Base-by-base conservation (phyloP, 2,329 filamentous ascomycete genomes). In the Chaetomiaceae sp. region DNA sequence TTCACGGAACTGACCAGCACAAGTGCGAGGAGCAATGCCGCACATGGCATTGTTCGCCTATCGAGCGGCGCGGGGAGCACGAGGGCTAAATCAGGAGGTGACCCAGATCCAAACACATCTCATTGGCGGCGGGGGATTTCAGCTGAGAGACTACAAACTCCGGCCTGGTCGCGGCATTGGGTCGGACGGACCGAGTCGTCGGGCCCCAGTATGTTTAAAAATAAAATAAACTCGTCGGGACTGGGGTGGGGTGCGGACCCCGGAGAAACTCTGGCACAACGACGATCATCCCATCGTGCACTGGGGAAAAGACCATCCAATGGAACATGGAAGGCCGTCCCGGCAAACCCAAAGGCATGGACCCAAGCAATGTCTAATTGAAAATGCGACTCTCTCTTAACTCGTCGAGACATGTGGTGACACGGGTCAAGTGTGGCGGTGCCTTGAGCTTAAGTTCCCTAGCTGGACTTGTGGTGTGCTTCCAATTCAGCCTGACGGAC, bases 21-120 rank as follows among this genome's bases (percentile, higher is more conserved):
- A 19, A 35, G 30, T 30, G 19, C 26, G 17, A 46, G 38, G n/a
- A n/a, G n/a, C n/a, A n/a, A n/a, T n/a, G n/a, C n/a, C n/a, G n/a
- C n/a, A n/a, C n/a, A 22, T 10, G 27, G 27, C 20, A 15, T 19
- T 38, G 32, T 35, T 20, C 19, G 18, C 38, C 38, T 38, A 22
- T 50, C 27, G 38, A 45, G 26, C 45, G 44, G 38, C 44, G 38
- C 26, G 24, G 35, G 47, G 47, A 38, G 42, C 45, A 48, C 45
- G 34, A 49, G 11, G 26, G 12, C 55, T 57, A 56, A 57, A 49
- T 57, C 45, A 39, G 55, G 51, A 57, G n/a, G 48, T 44, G 15
- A 30, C 34, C 14, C 24, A 4, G 20, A 26, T 12, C 3, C n/a
- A 6, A 34, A 19, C 3, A 6, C 36, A 45, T 41, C 29, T 27